phyloP scores from a whole-genome alignment of 257 asterid genomes.

The Gentiana macrophylla region DNA sequence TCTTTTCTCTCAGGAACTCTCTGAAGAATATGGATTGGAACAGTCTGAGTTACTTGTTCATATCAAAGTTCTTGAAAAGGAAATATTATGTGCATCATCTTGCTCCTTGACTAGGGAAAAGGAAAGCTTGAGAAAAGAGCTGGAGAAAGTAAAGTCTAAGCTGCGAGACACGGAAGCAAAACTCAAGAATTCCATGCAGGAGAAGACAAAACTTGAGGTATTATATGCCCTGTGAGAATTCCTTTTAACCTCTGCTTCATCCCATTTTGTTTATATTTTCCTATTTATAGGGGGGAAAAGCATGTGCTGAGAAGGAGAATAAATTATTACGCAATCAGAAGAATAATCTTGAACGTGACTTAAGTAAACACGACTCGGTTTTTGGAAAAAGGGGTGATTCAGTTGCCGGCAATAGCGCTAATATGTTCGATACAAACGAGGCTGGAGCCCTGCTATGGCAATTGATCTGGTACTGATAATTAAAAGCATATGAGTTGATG shows the following conservation, averaged over 20 bases:
- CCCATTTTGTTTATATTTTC: slow-evolving; percentile 7
- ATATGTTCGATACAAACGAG: slow-evolving; percentile 51
- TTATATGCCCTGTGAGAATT: no score
- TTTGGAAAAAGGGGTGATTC: slow-evolving; percentile 62
- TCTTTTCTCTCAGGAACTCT: slow-evolving; percentile 40
- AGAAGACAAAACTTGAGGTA: slow-evolving; percentile 96
- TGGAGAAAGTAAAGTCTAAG: slow-evolving; percentile 79
- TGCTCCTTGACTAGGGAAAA: slow-evolving; percentile 75
- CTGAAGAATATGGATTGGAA: slow-evolving; percentile 46
- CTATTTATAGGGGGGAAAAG: slow-evolving; percentile 69
- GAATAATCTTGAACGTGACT: slow-evolving; percentile 81
- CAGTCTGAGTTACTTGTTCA: slow-evolving; percentile 38
- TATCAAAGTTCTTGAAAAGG: slow-evolving; percentile 53
- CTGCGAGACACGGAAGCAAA: slow-evolving; percentile 76
- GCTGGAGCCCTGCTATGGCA: slow-evolving; percentile 33
- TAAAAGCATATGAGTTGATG: slow-evolving; percentile 7
- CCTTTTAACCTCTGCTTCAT: not conserved
- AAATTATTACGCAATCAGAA: slow-evolving; percentile 63
- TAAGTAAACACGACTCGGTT: slow-evolving; percentile 58
- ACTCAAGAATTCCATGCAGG: slow-evolving; percentile 78
- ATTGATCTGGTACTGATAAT: slow-evolving; percentile 38
- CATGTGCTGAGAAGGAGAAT: slow-evolving; percentile 72
- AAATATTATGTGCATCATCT: slow-evolving; percentile 53
- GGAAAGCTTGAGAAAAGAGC: slow-evolving; percentile 75
- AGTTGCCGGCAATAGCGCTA: slow-evolving; percentile 48